A percentile compares a stretch with the other conserved stretches of the same genome.
These are phyloP conservation scores for Ustanciosporium gigantosporum DNA, from an alignment of 1,284 basidiomycete species.

Conservation along the genomic window DNA sequence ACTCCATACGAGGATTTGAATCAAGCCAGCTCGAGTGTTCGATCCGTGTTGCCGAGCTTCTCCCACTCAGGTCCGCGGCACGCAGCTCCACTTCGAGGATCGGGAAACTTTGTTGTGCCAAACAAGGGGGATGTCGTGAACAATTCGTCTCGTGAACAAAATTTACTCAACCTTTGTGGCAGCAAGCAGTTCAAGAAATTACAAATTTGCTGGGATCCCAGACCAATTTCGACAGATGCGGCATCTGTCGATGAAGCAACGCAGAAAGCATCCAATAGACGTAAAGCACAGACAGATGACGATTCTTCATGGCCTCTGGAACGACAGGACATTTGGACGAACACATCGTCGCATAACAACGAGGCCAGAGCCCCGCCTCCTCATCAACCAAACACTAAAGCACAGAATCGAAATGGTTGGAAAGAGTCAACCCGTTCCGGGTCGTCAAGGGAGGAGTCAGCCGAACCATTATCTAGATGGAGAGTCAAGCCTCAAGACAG, in stretches of 20 bases:
- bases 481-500: background rate
- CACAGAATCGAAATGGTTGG: background rate
- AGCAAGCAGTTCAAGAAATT: slow-evolving; percentile 8
- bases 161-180: slow-evolving; percentile 3
- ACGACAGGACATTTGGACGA: slow-evolving; percentile 47
- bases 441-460: background rate
- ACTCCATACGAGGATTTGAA: background rate
- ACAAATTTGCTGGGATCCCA: slow-evolving; percentile 30
- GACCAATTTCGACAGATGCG: too few species aligned
- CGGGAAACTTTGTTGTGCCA: background rate
- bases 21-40: background rate
- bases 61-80: slow-evolving; percentile 2
- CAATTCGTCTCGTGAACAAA: background rate
- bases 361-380: slow-evolving; percentile 17
- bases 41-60: background rate
- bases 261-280: too few species aligned
- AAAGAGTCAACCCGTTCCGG: background rate
- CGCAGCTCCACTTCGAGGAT: background rate
- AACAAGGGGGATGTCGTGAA: background rate
- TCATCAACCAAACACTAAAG: too few species aligned
- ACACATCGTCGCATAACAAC: slow-evolving; percentile 24
- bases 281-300: too few species aligned
- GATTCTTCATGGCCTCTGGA: slow-evolving; percentile 38
- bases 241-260: too few species aligned
- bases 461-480: background rate